Base-by-base conservation (phyloP, 192 early-diverging fungal genomes). In the Gaertneriomyces semiglobifer region DNA sequence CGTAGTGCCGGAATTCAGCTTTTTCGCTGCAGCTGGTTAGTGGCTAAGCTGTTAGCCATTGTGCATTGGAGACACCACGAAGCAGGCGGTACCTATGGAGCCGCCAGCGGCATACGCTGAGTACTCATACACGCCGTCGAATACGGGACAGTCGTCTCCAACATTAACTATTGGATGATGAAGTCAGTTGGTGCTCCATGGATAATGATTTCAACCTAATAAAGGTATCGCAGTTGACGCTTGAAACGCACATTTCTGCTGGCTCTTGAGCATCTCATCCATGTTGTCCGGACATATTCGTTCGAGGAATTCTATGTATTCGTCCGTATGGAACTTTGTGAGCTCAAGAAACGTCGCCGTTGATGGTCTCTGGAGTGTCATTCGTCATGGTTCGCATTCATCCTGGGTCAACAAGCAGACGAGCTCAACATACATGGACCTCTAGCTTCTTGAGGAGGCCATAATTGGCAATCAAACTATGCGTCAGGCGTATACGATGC, bases 61-160 rank as follows among this genome's bases (percentile, higher is more conserved):
- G 3, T 18, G 7, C n/a, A 58, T 33, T 11, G 19, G 38, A 3
- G 53, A 20, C 54, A 66, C 25, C 7, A 16, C 46, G 25, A 12
- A 63, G 11, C n/a, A 67, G 12, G 44, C 44, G 68, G 7, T 47
- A 81, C 79, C 50, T 11, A 98, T 84, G 0, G 93, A 88, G 6
- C 90, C 93, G 39, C 97, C 97, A 14, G 97, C 86, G 63, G 94
- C 94, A 6, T 93, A 86, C 10, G 86, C 77, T 68, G 92, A 94
- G 62, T 95, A 99, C 56, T 99, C 95, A 79, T 90, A 99, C 74
- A 98, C 84, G 7, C 97, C 97, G 57, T 93, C 93, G 78, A 95
- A 99, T 8, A 97, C 90, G 4, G 97, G 97, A 63, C 95, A 98
- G 77, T 99, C 97, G 60, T 99, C 97, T 9, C 93, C 92, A 18